A percentile compares a stretch with the other conserved stretches of the same genome.
phyloP scores from a whole-genome alignment of 305 asterid genomes.

The Solanum aculeatissimum region DNA sequence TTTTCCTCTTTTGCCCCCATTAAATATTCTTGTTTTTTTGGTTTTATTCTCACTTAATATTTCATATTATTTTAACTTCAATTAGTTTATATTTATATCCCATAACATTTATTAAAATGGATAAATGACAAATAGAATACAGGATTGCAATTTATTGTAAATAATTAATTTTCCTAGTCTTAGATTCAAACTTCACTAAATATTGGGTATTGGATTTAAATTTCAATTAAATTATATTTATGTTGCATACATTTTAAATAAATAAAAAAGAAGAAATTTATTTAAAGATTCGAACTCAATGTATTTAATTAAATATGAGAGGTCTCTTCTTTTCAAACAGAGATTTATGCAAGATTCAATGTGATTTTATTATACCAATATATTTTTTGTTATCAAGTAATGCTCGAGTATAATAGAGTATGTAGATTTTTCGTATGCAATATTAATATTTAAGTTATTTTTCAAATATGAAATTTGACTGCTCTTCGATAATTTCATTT shows the following conservation, averaged over 20 bases:
- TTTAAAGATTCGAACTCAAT: accelerated
- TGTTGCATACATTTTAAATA: too few relatives aligned
- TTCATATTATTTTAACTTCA: not conserved
- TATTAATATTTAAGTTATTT: not conserved
- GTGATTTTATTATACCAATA: not conserved
- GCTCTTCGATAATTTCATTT: not conserved
- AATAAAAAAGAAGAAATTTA: not conserved
- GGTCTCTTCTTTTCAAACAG: not conserved
- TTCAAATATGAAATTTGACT: not conserved
- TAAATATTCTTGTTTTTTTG: not conserved
- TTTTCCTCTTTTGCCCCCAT: not conserved
- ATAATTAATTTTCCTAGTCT: too few relatives aligned
- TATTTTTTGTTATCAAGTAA: not conserved
- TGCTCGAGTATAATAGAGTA: not conserved
- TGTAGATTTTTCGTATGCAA: not conserved
- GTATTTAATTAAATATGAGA: not conserved
- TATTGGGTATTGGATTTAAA: too few relatives aligned
- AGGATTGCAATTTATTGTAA: too few relatives aligned
- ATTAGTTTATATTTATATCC: not conserved
- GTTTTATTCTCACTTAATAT: not conserved
- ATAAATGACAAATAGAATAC: too few relatives aligned
- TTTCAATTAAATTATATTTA: too few relatives aligned
- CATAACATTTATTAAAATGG: too few relatives aligned
- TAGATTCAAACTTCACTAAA: too few relatives aligned
- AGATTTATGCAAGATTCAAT: not conserved